phyloP scores from a whole-genome alignment of 306 rosid genomes.

The Vicia sativa region DNA sequence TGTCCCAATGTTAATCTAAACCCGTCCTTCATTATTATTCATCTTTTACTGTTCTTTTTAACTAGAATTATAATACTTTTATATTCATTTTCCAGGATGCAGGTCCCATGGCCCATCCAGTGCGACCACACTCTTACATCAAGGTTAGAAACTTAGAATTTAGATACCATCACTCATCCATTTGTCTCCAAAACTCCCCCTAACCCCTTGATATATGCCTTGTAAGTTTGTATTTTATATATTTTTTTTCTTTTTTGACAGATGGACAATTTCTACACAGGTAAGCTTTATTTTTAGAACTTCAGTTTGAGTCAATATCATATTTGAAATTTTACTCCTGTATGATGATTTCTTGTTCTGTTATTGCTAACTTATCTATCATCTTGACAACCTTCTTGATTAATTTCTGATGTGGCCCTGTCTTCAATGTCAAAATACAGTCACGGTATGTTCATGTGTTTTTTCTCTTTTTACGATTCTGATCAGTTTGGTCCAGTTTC shows the following conservation, averaged over 20 bases:
- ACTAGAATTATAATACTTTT: constrained; percentile 34
- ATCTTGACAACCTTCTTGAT: constrained; percentile 42
- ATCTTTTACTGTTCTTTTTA: background rate
- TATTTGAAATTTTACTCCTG: constrained; percentile 25
- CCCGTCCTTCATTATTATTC: constrained; percentile 2
- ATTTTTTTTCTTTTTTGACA: constrained; percentile 46
- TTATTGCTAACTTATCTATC: constrained; percentile 44
- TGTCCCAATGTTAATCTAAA: constrained; percentile 4
- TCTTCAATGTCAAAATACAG: constrained; percentile 64
- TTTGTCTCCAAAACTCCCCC: constrained; percentile 6
- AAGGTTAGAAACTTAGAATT: constrained; percentile 91
- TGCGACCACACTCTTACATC: constrained; percentile 96
- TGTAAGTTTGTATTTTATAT: constrained; percentile 40
- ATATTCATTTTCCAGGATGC: constrained; percentile 71
- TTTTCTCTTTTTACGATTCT: background rate
- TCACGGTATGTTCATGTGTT: constrained; percentile 75
- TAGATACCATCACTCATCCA: constrained; percentile 28
- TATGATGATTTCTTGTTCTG: constrained; percentile 33
- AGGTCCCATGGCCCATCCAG: constrained; percentile 99
- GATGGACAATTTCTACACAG: constrained; percentile 99
- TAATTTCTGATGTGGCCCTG: constrained; percentile 51
- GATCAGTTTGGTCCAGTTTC: constrained; percentile 28
- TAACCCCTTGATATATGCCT: constrained; percentile 14
- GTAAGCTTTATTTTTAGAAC: constrained; percentile 48
- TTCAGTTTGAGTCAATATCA: constrained; percentile 29